These are phyloP conservation scores for Colletotrichum liriopes DNA, from an alignment of 2,329 filamentous ascomycete genomes.

Conservation along the genomic window DNA sequence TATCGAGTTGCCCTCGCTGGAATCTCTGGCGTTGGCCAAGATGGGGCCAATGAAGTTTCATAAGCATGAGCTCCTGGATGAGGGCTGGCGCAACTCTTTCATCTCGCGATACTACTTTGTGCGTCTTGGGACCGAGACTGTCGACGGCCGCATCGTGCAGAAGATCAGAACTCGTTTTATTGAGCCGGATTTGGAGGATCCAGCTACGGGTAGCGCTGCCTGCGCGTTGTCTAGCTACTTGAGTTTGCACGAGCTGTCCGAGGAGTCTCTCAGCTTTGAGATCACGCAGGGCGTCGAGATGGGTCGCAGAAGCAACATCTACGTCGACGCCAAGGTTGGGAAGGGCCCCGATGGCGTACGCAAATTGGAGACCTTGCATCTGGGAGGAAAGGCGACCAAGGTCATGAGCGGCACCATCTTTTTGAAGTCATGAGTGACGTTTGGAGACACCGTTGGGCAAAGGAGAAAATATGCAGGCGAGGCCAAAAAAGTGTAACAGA, in stretches of 20 bases:
- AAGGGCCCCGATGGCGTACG: not conserved
- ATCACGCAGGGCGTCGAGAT: slow-evolving; percentile 44
- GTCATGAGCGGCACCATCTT: slow-evolving; percentile 40
- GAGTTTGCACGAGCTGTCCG: slow-evolving; percentile 58
- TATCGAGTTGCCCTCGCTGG: slow-evolving; percentile 72
- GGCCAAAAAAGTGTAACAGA: not conserved
- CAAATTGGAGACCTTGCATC: slow-evolving; percentile 28
- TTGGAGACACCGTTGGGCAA: fast-evolving
- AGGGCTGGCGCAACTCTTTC: slow-evolving; percentile 70
- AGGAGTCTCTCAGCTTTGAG: slow-evolving; percentile 42
- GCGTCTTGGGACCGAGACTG: slow-evolving; percentile 10
- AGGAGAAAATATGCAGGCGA: not conserved
- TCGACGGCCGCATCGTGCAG: slow-evolving; percentile 28
- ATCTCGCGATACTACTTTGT: slow-evolving; percentile 74
- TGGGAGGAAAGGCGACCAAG: slow-evolving; percentile 34
- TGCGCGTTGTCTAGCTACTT: slow-evolving; percentile 71
- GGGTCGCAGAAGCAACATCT: slow-evolving; percentile 39
- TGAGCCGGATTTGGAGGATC: slow-evolving; percentile 67
- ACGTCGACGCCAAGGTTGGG: slow-evolving; percentile 17
- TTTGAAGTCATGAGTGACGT: not conserved
- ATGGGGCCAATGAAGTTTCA: slow-evolving; percentile 53
- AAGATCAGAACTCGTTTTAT: slow-evolving; percentile 75
- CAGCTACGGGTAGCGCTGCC: slow-evolving; percentile 75
- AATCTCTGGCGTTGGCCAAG: slow-evolving; percentile 65
- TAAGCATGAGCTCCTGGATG: slow-evolving; percentile 59